These are phyloP conservation scores for Trametes versicolor DNA, from an alignment of 1,284 basidiomycete genomes.

Conservation along the genomic window DNA sequence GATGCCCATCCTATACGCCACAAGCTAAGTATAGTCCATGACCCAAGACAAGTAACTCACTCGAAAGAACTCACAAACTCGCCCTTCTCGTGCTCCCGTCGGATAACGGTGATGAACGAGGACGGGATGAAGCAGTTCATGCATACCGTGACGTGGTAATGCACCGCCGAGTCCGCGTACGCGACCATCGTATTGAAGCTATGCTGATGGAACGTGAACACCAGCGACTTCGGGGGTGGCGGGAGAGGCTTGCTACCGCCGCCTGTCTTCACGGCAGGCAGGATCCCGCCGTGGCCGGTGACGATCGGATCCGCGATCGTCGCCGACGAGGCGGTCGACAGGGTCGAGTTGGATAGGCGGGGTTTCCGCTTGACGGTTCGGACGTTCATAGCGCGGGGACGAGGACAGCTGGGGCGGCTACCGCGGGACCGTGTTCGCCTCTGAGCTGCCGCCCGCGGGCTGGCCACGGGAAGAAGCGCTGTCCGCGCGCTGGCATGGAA, in stretches of 20 bases:
- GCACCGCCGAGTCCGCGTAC: slow-evolving; percentile 40
- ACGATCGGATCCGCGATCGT: slow-evolving; percentile 5
- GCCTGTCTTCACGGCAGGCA: too few relatives aligned
- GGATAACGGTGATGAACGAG: slow-evolving; percentile 50
- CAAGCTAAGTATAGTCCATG: neutral
- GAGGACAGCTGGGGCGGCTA: neutral
- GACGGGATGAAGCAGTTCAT: slow-evolving; percentile 53
- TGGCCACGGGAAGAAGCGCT: slow-evolving; percentile 3
- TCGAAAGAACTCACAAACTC: slow-evolving; percentile 51
- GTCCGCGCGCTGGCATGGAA: slow-evolving; percentile 9
- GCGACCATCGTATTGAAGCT: slow-evolving; percentile 46
- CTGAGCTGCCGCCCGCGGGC: neutral
- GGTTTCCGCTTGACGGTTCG: slow-evolving; percentile 23
- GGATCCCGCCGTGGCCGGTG: neutral
- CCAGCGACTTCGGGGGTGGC: slow-evolving; percentile 15
- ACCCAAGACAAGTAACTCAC: slow-evolving; percentile 37
- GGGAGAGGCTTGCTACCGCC: slow-evolving; percentile 13
- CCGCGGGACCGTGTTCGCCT: neutral
- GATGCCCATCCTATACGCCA: slow-evolving; percentile 38
- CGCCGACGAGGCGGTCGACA: slow-evolving; percentile 6
- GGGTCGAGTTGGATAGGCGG: slow-evolving; percentile 19
- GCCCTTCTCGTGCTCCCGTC: slow-evolving; percentile 45
- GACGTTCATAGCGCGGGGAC: slow-evolving; percentile 3
- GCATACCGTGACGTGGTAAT: slow-evolving; percentile 49
- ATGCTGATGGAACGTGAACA: slow-evolving; percentile 41